These are phyloP conservation scores for Flaveria linearis DNA, from an alignment of 129 eudicot genomes.

Conservation along the genomic window DNA sequence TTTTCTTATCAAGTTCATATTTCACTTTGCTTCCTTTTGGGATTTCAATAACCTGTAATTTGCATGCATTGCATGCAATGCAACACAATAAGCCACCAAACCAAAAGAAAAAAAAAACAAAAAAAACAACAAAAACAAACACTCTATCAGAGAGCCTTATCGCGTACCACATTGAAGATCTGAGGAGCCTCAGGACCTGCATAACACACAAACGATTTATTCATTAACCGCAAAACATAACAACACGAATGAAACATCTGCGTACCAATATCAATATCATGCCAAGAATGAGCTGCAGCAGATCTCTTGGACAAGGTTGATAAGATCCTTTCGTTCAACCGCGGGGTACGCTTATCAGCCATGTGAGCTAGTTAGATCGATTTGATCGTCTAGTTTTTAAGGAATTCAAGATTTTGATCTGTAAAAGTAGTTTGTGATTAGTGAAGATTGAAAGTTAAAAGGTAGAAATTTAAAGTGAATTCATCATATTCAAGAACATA, in stretches of 20 bases:
- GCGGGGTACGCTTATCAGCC: slow-evolving; percentile 48
- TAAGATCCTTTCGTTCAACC: slow-evolving; percentile 81
- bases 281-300: slow-evolving; percentile 99
- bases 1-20: slow-evolving; percentile 86
- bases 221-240: not conserved
- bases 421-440: slow-evolving; percentile 17
- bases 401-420: slow-evolving; percentile 7
- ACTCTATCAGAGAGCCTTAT: not conserved
- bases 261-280: slow-evolving; percentile 90
- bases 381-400: not conserved
- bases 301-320: slow-evolving; percentile 88
- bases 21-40: slow-evolving; percentile 89
- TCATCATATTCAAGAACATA: not conserved
- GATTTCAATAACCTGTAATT: slow-evolving; percentile 64
- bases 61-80: not conserved
- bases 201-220: not conserved
- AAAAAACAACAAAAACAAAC: not conserved
- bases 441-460: not conserved
- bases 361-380: slow-evolving; percentile 2
- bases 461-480: not conserved
- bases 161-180: slow-evolving; percentile 61
- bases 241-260: not conserved
- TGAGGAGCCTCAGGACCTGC: slow-evolving; percentile 87
- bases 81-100: slow-evolving; percentile 9
- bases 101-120: not conserved